phyloP scores from a whole-genome alignment of 208 protist species.

The Crithidia mellificae region DNA sequence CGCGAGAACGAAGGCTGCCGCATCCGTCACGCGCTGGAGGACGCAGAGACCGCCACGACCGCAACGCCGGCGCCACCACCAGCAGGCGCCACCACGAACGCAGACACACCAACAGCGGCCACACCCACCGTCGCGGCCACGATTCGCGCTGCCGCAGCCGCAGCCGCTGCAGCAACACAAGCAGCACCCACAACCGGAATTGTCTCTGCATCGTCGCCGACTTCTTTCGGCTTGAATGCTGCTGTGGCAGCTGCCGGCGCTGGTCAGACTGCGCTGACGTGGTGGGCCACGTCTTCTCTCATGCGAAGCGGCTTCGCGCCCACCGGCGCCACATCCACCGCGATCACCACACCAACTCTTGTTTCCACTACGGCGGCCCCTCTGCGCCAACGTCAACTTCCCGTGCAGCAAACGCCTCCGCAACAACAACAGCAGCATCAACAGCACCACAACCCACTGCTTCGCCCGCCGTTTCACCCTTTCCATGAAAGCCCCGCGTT shows the following conservation, averaged over 20 bases:
- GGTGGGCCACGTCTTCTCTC: slow-evolving; percentile 28
- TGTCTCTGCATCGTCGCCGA: too few relatives aligned
- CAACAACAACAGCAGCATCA: slow-evolving; percentile 1
- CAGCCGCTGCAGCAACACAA: not conserved
- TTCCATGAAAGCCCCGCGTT: too few relatives aligned
- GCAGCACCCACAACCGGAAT: not conserved
- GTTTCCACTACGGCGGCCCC: not conserved
- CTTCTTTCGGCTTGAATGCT: too few relatives aligned
- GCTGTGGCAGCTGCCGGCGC: not conserved
- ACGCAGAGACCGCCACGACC: not conserved
- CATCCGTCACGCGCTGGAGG: slow-evolving; percentile 9
- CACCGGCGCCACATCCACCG: not conserved
- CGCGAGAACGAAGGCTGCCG: slow-evolving; percentile 36
- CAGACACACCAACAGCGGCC: not conserved
- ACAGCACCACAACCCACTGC: too few relatives aligned
- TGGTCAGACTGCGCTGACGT: not conserved
- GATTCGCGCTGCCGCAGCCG: not conserved
- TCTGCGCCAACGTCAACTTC: not conserved
- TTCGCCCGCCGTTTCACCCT: too few relatives aligned
- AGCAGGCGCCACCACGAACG: not conserved
- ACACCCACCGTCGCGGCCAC: not conserved
- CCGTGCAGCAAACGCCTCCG: not conserved
- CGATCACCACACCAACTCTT: too few relatives aligned
- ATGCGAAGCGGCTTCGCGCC: slow-evolving; percentile 9
- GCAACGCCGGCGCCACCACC: not conserved